phyloP scores from a whole-genome alignment of 2,329 filamentous ascomycete species.

The Penicillium sp. region DNA sequence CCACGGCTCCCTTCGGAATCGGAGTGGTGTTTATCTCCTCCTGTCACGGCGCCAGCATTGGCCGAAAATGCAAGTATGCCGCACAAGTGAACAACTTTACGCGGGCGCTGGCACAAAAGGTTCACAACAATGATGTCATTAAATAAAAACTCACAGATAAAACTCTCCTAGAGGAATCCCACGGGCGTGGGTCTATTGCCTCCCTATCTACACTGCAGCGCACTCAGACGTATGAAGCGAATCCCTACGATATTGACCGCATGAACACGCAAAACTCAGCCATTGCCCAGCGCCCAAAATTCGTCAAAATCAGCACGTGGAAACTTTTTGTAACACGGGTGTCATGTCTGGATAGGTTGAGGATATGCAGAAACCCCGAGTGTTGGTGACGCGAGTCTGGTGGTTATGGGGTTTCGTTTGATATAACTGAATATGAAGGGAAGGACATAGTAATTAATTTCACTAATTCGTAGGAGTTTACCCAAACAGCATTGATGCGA shows the following conservation, averaged over 20 bases:
- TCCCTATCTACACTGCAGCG: slow-evolving; percentile 13
- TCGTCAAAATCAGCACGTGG: background rate
- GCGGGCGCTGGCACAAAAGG: slow-evolving; percentile 21
- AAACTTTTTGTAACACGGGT: slow-evolving; percentile 4
- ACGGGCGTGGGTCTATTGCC: slow-evolving; percentile 1
- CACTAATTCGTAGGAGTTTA: background rate
- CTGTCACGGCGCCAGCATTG: no score
- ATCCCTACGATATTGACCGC: slow-evolving; percentile 32
- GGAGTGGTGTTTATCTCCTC: slow-evolving; percentile 34
- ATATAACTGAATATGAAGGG: background rate
- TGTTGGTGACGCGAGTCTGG: no score
- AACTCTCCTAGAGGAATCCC: background rate
- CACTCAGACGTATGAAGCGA: slow-evolving; percentile 24
- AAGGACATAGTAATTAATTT: background rate
- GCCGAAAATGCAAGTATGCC: slow-evolving; percentile 37
- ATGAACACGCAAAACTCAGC: slow-evolving; percentile 31
- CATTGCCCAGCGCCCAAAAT: slow-evolving; percentile 21
- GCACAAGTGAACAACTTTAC: slow-evolving; percentile 31
- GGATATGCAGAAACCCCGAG: background rate
- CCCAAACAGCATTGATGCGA: background rate
- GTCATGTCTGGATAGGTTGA: background rate
- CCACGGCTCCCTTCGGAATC: slow-evolving; percentile 32
- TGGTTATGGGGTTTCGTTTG: background rate
- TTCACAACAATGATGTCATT: background rate
- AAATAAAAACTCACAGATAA: background rate